A percentile compares a stretch with the other conserved stretches of the same genome.
Conservation (phyloP, 257 asterid genomes). For the Agastache rugosa region DNA sequence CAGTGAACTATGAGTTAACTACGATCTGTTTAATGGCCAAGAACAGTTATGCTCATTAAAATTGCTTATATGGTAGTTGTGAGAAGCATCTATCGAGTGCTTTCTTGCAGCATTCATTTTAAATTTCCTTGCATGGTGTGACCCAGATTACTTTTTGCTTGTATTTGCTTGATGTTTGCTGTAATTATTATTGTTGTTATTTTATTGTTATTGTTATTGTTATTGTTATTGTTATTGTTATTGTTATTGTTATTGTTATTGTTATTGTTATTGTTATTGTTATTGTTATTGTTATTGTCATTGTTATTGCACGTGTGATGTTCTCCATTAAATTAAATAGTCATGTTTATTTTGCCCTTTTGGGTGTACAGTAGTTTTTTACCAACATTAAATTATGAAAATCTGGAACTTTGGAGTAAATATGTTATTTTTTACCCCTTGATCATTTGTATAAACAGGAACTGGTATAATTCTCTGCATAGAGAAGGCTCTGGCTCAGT, state of each 20-base stretch:
- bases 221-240: too few species aligned
- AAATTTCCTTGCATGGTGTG: slow-evolving; percentile 10
- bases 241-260: background rate
- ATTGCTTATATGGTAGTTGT: background rate
- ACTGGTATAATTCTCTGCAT: slow-evolving; percentile 85
- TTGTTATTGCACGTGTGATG: background rate
- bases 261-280: background rate
- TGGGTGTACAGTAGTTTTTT: background rate
- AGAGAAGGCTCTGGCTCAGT: slow-evolving; percentile 95
- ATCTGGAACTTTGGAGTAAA: background rate
- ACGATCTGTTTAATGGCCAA: slow-evolving; percentile 2
- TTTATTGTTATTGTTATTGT: background rate
- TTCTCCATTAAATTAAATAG: background rate
- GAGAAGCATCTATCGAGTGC: background rate
- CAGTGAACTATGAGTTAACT: background rate
- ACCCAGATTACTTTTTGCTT: background rate
- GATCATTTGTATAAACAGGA: slow-evolving; percentile 57
- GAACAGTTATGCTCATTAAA: background rate
- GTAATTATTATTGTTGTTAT: background rate
- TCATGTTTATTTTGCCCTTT: background rate
- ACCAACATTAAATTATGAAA: background rate
- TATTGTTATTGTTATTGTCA: background rate
- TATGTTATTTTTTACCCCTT: slow-evolving; percentile 28
- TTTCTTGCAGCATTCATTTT: background rate
- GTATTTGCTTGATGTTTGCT: background rate